Base-by-base conservation (phyloP, 495 filamentous ascomycete species). In the Penicillium antarcticum region DNA sequence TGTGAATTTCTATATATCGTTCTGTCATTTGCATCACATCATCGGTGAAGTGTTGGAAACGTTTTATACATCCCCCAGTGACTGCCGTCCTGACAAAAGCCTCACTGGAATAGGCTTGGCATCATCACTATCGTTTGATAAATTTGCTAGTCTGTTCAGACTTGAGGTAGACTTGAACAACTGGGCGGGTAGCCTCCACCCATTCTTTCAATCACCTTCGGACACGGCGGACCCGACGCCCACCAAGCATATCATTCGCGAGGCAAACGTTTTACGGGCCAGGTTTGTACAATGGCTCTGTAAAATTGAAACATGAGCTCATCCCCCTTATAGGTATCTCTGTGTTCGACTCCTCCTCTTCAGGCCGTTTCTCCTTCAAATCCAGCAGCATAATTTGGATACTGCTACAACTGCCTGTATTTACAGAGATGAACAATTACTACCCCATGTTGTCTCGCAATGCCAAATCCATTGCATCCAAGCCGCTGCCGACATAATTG, bases 301-400 rank as follows among this genome's bases (percentile, higher is more conserved):
- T 6, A 23, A 9, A 17, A 10, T 38, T 9, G 13, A 48, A 17
- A 10, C n/a, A 5, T 6, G 10, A 16, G 10, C 45, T 38, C n/a
- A 38, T 29, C 10, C 7, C 16, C 7, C 11, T 9, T 3, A 2
- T 23, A 56, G 54, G 33, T 56, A 56, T 48, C 48, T 56, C 2
- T 56, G 48, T 18, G 54, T 56, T 17, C 42, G 54, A 34, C 54
- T 56, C 4, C 54, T 52, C 26, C 44, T 56, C 14, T 56, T 52
- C 14, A 42, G 54, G 31, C 48, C 48, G 6, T 43, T 56, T 18
- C 54, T 56, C 14, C 21, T 38, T 14, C 54, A 56, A 39, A 44
- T 56, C 9, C 43, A 48, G 18, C 42, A 52, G 17, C 31, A 31
- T 42, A 33, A 34, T 6, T 8, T n/a, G 17, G 18, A 42, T 1